phyloP scores from a whole-genome alignment of 2,329 filamentous ascomycete species.

The Penicillium occitanis region DNA sequence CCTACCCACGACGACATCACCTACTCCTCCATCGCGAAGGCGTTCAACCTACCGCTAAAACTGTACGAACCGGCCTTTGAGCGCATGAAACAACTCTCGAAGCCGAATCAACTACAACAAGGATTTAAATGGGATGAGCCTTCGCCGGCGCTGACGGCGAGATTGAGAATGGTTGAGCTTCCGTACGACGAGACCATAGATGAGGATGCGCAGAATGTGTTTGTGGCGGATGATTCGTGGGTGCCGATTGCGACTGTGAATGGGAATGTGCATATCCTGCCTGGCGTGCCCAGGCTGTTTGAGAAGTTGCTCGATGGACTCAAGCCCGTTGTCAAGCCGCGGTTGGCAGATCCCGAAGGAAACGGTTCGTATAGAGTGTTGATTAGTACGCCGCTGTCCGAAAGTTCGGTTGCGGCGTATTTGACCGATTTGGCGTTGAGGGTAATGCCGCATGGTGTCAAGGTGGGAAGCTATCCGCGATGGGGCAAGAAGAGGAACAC shows the following conservation, averaged over 20 bases:
- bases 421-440: constrained; percentile 74
- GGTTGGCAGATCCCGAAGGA: constrained; percentile 74
- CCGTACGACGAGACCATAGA: constrained; percentile 70
- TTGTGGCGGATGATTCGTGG: constrained; percentile 80
- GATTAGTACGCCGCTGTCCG: constrained; percentile 82
- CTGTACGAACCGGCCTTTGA: constrained; percentile 74
- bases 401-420: constrained; percentile 81
- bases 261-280: constrained; percentile 88
- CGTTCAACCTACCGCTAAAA: constrained; percentile 73
- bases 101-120: constrained; percentile 68
- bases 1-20: constrained; percentile 99
- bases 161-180: constrained; percentile 85
- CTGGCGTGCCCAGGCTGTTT: constrained; percentile 84
- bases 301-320: constrained; percentile 74
- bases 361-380: constrained; percentile 76
- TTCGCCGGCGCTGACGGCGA: constrained; percentile 73
- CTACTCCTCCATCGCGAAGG: constrained; percentile 89
- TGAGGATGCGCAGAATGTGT: constrained; percentile 71
- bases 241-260: constrained; percentile 88
- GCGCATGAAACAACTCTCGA: constrained; percentile 80
- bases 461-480: constrained; percentile 91
- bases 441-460: constrained; percentile 74
- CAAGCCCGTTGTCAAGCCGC: constrained; percentile 67
- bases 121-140: constrained; percentile 83
- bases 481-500: constrained; percentile 89